These are phyloP conservation scores for Tetrahymena borealis DNA, from an alignment of 73 alveolate species.

Conservation along the genomic window DNA sequence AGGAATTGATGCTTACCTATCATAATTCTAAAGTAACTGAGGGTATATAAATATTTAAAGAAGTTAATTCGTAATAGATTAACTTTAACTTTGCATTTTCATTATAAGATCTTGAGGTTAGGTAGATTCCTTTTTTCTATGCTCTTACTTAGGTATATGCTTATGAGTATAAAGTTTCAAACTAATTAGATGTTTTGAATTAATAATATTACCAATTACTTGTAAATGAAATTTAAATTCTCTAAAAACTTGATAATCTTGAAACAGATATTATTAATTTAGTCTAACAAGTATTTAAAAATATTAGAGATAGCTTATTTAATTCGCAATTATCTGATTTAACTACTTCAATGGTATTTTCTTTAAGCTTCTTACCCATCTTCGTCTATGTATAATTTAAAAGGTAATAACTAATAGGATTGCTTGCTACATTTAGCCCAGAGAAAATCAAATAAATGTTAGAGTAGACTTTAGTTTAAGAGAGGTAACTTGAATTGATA, in stretches of 20 bases:
- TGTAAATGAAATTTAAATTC: background rate
- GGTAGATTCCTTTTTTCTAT: background rate
- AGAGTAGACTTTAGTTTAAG: background rate
- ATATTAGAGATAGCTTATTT: background rate
- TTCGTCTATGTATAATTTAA: background rate
- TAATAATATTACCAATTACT: background rate
- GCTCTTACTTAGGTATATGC: background rate
- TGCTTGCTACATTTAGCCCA: background rate
- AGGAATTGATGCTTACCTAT: background rate
- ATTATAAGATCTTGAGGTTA: background rate
- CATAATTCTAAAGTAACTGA: background rate
- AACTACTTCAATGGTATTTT: background rate
- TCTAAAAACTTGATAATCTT: background rate
- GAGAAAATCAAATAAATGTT: background rate
- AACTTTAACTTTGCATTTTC: background rate
- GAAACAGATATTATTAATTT: background rate
- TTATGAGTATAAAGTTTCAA: background rate
- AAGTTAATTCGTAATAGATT: background rate
- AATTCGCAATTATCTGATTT: background rate
- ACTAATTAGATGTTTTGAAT: no score
- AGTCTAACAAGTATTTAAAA: background rate
- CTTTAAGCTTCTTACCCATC: background rate
- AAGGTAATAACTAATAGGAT: background rate
- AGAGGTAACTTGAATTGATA: background rate
- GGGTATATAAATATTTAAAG: background rate